These are phyloP conservation scores for Talaromyces sp. DNA, from an alignment of 2,329 filamentous ascomycete genomes.

Conservation along the genomic window DNA sequence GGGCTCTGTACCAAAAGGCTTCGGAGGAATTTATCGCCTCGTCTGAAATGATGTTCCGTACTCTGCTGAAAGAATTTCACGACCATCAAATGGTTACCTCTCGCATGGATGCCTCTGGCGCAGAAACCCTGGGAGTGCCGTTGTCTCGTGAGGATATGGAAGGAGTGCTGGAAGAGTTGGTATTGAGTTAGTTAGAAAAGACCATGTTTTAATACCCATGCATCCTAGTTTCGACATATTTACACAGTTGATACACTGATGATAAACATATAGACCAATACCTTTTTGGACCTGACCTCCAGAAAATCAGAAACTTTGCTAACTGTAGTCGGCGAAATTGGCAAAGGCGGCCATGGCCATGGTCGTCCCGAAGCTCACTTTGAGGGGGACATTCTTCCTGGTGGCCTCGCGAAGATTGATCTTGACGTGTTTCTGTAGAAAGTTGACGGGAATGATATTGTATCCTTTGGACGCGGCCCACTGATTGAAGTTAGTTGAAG, in stretches of 20 bases:
- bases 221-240: not conserved
- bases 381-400: conserved; percentile 38
- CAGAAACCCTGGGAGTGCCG: conserved; percentile 77
- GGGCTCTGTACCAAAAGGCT: conserved; percentile 88
- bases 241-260: not conserved
- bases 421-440: conserved; percentile 36
- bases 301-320: not conserved
- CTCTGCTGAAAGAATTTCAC: conserved; percentile 92
- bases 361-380: conserved; percentile 40
- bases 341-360: conserved; percentile 43
- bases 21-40: conserved; percentile 96
- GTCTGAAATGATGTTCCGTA: conserved; percentile 92
- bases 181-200: conserved; percentile 25
- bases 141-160: conserved; percentile 86
- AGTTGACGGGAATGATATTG: conserved; percentile 36
- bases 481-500: conserved; percentile 17
- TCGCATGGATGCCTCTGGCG: conserved; percentile 76
- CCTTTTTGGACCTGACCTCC: not conserved
- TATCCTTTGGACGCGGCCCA: conserved; percentile 43
- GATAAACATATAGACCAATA: not conserved
- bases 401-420: conserved; percentile 34
- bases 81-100: conserved; percentile 97
- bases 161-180: conserved; percentile 72
- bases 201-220: not conserved
- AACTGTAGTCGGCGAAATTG: conserved; percentile 25